Percentiles rank a stretch among this genome's conserved stretches.
Evolutionary conservation across 2,329 filamentous ascomycete species (phyloP).

Genomic region (Leptographium wingfieldii): DNA sequence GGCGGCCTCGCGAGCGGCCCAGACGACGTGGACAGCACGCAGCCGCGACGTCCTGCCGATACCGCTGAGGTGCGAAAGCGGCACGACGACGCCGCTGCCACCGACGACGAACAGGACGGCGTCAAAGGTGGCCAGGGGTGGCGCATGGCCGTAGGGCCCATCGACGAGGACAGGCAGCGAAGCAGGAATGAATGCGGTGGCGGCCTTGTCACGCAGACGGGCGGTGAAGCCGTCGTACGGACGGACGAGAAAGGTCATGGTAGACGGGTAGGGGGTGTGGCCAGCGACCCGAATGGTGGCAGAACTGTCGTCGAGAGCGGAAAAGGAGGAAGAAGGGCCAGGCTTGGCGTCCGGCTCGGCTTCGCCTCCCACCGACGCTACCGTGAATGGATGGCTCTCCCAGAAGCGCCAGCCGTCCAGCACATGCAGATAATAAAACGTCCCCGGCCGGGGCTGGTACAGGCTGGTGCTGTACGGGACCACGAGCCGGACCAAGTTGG

Average conservation of each 20-base stretch:
- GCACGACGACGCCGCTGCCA: constrained; percentile 12
- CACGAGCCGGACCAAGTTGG: constrained; percentile 29
- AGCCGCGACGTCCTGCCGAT: not conserved
- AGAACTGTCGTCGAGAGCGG: not conserved
- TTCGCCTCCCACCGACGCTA: constrained; percentile 17
- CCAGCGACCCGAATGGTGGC: not conserved
- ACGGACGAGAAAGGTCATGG: constrained; percentile 11
- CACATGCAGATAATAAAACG: constrained; percentile 32
- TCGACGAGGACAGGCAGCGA: constrained; percentile 10
- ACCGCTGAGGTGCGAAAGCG: constrained; percentile 10
- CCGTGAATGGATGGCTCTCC: constrained; percentile 39
- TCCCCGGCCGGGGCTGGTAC: constrained; percentile 23
- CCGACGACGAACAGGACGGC: constrained; percentile 10
- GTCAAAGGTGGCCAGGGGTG: constrained; percentile 5
- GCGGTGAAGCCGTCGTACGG: constrained; percentile 12
- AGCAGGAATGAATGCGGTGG: not conserved
- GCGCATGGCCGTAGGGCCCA: constrained; percentile 11
- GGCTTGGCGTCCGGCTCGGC: not conserved
- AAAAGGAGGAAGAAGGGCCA: too few species aligned
- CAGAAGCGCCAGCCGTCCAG: constrained; percentile 27
- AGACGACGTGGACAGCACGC: constrained; percentile 8
- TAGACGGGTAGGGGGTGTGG: not conserved
- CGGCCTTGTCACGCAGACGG: constrained; percentile 10
- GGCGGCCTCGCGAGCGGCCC: constrained; percentile 11
- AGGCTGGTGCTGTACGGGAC: constrained; percentile 21